Base-by-base conservation (phyloP, 495 filamentous ascomycete genomes). In the Aspergillus heteromorphus region DNA sequence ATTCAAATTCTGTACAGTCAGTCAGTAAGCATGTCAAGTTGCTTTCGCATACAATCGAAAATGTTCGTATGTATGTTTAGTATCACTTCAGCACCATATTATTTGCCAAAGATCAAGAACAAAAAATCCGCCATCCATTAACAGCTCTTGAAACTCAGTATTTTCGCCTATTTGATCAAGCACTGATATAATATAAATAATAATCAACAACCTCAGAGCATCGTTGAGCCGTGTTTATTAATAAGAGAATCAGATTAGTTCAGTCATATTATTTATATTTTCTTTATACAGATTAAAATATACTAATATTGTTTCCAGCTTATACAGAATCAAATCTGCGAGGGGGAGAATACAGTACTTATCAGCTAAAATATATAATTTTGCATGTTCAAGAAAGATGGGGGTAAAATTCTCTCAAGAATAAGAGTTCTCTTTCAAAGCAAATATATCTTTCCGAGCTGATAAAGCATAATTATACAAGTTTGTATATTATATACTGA, bases 361-460 rank as follows among this genome's bases (percentile, higher is more conserved):
- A 48, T 74, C 66, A 16, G 69, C 70, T 21, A 75, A 57, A 4
- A 70, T 56, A 49, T 76, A 76, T 18, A 77, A 58, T 11, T 51
- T 47, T 10, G 65, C 70, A 51, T 75, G 71, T 40, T 57, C 61
- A 3, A 74, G 59, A 50, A 76, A 69, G 2, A 74, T 63, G 4
- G 64, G 58, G 0, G 63, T 63, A 49, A 72, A 78, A 50, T 75
- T 64, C 42, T 77, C 60, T 16, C 16, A 41, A 1, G 51, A 45
- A 16, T 49, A 23, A 13, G 25, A 18, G 38, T 60, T 65, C n/a
- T 38, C 6, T 7, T 18, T 57, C 25, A 58, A 51, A 11, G 13
- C 36, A 25, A 66, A 60, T 13, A 31, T 20, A 4, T 31, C 23
- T 48, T 0, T 14, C 40, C 17, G 40, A 1, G n/a, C 17, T 43